Percentiles rank a stretch among this genome's conserved stretches.
Evolutionary conservation across 805 yeast genomes (phyloP).

Genomic region (Sporopachydermia quercuum): DNA sequence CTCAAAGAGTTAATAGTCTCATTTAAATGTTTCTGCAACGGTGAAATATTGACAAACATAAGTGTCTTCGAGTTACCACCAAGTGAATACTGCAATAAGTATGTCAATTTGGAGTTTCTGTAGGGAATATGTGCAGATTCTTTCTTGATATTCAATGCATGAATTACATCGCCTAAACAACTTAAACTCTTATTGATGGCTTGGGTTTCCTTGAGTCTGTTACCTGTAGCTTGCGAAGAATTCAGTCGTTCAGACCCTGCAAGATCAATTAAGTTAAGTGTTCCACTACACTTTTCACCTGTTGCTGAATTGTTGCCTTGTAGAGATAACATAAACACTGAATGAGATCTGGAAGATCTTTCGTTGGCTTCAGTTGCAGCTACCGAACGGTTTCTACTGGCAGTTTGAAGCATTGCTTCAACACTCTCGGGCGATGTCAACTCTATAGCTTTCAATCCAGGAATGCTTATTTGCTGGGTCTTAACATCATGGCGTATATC

Average conservation of each 20-base stretch:
- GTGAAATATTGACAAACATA: slow-evolving; percentile 85
- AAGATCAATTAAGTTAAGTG: slow-evolving; percentile 69
- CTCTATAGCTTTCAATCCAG: slow-evolving; percentile 37
- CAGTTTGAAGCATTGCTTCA: slow-evolving; percentile 31
- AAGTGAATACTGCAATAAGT: slow-evolving; percentile 68
- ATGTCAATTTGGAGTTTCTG: slow-evolving; percentile 64
- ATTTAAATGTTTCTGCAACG: slow-evolving; percentile 39
- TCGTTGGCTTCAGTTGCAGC: slow-evolving; percentile 75
- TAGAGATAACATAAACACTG: slow-evolving; percentile 54
- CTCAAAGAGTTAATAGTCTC: slow-evolving; percentile 79
- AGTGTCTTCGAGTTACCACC: slow-evolving; percentile 79
- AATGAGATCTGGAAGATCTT: slow-evolving; percentile 84
- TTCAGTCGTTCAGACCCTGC: slow-evolving; percentile 89
- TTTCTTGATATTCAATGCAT: slow-evolving; percentile 35
- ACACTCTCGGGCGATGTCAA: slow-evolving; percentile 38
- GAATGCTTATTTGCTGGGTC: slow-evolving; percentile 38
- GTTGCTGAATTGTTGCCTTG: slow-evolving; percentile 37
- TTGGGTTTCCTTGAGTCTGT: slow-evolving; percentile 72
- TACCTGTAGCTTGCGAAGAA: slow-evolving; percentile 66
- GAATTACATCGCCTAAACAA: slow-evolving; percentile 79
- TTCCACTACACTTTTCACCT: slow-evolving; percentile 37
- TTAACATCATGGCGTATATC: slow-evolving; percentile 61
- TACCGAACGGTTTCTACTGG: slow-evolving; percentile 50
- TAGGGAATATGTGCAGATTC: slow-evolving; percentile 42
- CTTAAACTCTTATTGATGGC: slow-evolving; percentile 81